These are phyloP conservation scores for Lathyrus sativus DNA, from an alignment of 306 rosid genomes.

Conservation along the genomic window DNA sequence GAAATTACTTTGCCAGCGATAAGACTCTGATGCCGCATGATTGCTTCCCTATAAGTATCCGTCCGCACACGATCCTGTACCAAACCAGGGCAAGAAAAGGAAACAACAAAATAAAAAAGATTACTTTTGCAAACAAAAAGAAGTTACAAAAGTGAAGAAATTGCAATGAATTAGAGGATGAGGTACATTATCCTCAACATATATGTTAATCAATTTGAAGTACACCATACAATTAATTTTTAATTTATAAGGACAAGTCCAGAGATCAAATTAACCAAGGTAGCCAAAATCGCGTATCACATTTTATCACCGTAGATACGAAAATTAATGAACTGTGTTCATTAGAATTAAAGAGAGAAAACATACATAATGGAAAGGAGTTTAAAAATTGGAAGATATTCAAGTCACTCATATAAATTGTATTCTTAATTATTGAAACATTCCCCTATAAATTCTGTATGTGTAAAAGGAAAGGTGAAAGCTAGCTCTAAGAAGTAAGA, in stretches of 20 bases:
- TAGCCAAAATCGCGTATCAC: not conserved
- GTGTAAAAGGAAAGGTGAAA: not conserved
- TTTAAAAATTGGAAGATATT: not conserved
- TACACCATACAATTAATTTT: not conserved
- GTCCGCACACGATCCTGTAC: constrained; percentile 88
- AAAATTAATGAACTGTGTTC: not conserved
- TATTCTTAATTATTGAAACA: not conserved
- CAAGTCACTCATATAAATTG: not conserved
- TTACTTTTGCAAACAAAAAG: not conserved
- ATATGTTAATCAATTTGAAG: not conserved
- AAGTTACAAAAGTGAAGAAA: constrained; percentile 17
- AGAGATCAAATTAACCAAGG: constrained; percentile 1
- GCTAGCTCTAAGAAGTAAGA: not conserved
- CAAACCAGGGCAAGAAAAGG: not conserved
- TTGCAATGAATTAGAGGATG: not conserved
- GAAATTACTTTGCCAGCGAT: constrained; percentile 85
- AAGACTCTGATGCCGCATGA: constrained; percentile 78
- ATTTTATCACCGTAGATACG: no score
- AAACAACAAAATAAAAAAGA: not conserved
- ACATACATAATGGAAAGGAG: not conserved
- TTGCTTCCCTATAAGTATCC: constrained; percentile 80
- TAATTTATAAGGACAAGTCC: not conserved
- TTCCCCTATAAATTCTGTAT: not conserved
- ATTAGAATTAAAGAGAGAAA: not conserved
- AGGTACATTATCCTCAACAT: not conserved